phyloP scores from a whole-genome alignment of 2,329 filamentous ascomycete genomes.

The Pezizomycotina sp. region DNA sequence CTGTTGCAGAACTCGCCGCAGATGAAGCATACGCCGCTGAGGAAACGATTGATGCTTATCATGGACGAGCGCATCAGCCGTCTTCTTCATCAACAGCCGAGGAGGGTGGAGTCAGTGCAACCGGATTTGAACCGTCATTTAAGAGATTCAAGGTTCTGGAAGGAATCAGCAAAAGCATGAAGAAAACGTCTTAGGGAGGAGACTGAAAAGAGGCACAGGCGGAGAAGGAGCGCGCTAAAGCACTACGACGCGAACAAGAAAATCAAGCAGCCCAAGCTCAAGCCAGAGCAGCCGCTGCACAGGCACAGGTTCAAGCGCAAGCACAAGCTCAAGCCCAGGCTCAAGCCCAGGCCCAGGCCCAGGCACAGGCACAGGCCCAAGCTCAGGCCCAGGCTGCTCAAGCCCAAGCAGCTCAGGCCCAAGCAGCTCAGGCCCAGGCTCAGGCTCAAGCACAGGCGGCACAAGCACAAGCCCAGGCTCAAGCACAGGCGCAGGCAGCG shows the following conservation, averaged over 20 bases:
- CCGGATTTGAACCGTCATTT: constrained; percentile 71
- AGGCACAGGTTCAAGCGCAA: constrained; percentile 21
- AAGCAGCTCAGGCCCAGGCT: constrained; percentile 7
- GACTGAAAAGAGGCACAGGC: constrained; percentile 33
- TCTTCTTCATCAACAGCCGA: constrained; percentile 41
- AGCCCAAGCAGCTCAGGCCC: constrained; percentile 4
- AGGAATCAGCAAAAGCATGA: constrained; percentile 61
- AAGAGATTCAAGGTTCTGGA: constrained; percentile 84
- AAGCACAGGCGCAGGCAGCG: constrained; percentile 11
- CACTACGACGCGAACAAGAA: constrained; percentile 16
- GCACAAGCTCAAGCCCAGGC: constrained; percentile 6
- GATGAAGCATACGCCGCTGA: constrained; percentile 84
- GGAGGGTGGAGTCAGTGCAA: constrained; percentile 53
- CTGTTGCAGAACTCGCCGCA: constrained; percentile 82
- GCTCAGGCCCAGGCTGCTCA: constrained; percentile 7
- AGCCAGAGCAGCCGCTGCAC: constrained; percentile 37
- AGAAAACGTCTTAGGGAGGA: constrained; percentile 46
- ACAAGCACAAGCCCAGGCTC: constrained; percentile 9
- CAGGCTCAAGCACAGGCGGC: constrained; percentile 11
- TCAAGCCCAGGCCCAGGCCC: constrained; percentile 10
- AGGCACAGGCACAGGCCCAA: constrained; percentile 15
- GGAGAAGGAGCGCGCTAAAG: constrained; percentile 24
- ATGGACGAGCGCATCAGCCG: constrained; percentile 66
- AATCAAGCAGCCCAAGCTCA: constrained; percentile 25
- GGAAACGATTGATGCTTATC: constrained; percentile 80